These are phyloP conservation scores for Leucoagaricus sp. DNA, from an alignment of 1,284 basidiomycete genomes.

Conservation along the genomic window DNA sequence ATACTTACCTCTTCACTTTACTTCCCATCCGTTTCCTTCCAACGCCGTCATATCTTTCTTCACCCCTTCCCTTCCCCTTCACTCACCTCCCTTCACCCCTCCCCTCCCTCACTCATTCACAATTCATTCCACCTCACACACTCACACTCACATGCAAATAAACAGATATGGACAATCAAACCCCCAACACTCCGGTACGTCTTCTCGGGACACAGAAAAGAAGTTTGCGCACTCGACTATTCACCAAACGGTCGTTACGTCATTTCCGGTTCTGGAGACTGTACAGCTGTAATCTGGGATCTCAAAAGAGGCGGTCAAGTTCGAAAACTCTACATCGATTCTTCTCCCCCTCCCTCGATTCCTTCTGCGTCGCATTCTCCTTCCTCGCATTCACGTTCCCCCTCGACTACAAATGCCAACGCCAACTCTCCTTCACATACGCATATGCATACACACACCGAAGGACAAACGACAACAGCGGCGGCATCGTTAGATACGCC, in stretches of 20 bases:
- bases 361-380: too few species aligned
- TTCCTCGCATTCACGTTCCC: too few species aligned
- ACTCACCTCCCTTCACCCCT: neutral
- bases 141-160: neutral
- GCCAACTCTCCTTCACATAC: too few species aligned
- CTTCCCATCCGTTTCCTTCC: too few species aligned
- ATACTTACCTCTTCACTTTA: too few species aligned
- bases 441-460: too few species aligned
- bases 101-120: neutral
- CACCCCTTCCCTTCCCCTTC: constrained; percentile 4
- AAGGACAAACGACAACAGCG: constrained; percentile 38
- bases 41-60: neutral
- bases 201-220: constrained; percentile 86
- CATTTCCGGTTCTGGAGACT: constrained; percentile 89
- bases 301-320: too few species aligned
- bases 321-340: too few species aligned
- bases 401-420: constrained; percentile 31
- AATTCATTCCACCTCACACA: neutral
- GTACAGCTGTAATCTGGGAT: constrained; percentile 90
- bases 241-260: constrained; percentile 80
- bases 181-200: constrained; percentile 71
- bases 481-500: constrained; percentile 60
- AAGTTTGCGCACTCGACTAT: constrained; percentile 92
- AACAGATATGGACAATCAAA: constrained; percentile 85
- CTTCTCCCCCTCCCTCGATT: too few species aligned